Evolutionary conservation across 176 grass and related monocot species (phyloP).

Genomic region (Miscanthus lutarioriparius): DNA sequence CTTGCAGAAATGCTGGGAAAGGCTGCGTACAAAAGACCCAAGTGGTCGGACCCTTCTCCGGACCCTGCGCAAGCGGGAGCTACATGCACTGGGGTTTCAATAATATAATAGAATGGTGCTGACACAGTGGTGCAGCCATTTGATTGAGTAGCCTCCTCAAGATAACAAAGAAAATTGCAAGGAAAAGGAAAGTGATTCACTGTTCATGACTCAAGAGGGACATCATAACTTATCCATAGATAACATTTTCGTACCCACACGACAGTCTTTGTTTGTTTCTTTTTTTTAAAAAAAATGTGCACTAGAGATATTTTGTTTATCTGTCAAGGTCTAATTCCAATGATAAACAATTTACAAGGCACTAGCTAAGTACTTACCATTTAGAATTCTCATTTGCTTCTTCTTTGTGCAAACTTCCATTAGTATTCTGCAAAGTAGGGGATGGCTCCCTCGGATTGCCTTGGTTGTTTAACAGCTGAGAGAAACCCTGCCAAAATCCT

Average conservation of each 20-base stretch:
- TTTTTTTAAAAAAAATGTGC: background rate
- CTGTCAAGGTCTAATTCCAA: background rate
- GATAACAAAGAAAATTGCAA: constrained; percentile 10
- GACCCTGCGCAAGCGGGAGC: too few relatives aligned
- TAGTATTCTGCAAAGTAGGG: constrained; percentile 42
- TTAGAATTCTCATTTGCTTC: constrained; percentile 29
- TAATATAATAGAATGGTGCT: background rate
- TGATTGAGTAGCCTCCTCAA: background rate
- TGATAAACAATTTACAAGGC: background rate
- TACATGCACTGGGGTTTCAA: background rate
- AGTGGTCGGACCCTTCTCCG: too few relatives aligned
- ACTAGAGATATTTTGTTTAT: background rate
- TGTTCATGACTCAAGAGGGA: constrained; percentile 22
- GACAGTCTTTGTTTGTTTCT: background rate
- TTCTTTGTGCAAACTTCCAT: constrained; percentile 56
- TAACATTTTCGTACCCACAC: background rate
- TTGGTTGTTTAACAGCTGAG: constrained; percentile 59
- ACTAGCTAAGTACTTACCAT: constrained; percentile 58
- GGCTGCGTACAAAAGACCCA: too few relatives aligned
- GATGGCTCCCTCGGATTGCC: constrained; percentile 38
- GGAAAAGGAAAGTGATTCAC: background rate
- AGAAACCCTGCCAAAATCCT: constrained; percentile 77
- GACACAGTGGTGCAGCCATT: background rate
- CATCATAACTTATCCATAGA: background rate
- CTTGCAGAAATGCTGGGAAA: too few relatives aligned